A percentile compares a stretch with the other conserved stretches of the same genome.
phyloP scores from a whole-genome alignment of 257 asterid genomes.

The Scutellaria minor region DNA sequence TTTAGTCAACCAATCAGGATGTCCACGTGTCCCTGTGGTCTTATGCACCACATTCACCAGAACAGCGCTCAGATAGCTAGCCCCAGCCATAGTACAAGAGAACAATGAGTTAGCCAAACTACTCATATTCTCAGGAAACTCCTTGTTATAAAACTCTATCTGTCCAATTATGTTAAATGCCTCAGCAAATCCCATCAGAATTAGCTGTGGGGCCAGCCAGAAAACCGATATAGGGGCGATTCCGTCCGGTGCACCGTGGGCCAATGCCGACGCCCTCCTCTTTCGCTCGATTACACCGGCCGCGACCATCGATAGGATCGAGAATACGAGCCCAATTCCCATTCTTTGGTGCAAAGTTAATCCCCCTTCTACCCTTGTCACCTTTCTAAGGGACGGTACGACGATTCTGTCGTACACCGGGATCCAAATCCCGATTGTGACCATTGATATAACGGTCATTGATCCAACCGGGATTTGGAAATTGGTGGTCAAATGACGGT shows the following conservation, averaged over 20 bases:
- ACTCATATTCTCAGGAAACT: conserved; percentile 82
- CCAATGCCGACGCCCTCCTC: conserved; percentile 53
- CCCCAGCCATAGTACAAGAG: conserved; percentile 67
- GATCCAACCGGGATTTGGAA: conserved; percentile 78
- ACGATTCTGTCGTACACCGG: conserved; percentile 72
- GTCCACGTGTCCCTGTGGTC: conserved; percentile 55
- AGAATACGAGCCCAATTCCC: conserved; percentile 76
- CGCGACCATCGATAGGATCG: conserved; percentile 67
- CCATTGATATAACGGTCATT: conserved; percentile 60
- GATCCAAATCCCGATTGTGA: conserved; percentile 69
- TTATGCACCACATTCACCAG: conserved; percentile 72
- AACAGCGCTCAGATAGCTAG: conserved; percentile 58
- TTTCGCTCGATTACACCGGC: conserved; percentile 66
- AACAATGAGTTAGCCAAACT: conserved; percentile 86
- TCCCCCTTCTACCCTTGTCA: conserved; percentile 69
- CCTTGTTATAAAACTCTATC: conserved; percentile 81
- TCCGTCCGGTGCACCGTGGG: conserved; percentile 44
- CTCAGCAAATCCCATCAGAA: conserved; percentile 89
- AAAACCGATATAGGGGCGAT: conserved; percentile 63
- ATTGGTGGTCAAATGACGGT: conserved; percentile 69
- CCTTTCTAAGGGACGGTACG: conserved; percentile 55
- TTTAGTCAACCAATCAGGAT: conserved; percentile 76
- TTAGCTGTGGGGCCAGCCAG: conserved; percentile 88
- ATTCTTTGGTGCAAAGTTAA: conserved; percentile 79
- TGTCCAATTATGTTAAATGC: conserved; percentile 85